A percentile compares a stretch with the other conserved stretches of the same genome.
Evolutionary conservation across 1,284 basidiomycete genomes (phyloP).

Genomic region (Heterobasidion occidentale): DNA sequence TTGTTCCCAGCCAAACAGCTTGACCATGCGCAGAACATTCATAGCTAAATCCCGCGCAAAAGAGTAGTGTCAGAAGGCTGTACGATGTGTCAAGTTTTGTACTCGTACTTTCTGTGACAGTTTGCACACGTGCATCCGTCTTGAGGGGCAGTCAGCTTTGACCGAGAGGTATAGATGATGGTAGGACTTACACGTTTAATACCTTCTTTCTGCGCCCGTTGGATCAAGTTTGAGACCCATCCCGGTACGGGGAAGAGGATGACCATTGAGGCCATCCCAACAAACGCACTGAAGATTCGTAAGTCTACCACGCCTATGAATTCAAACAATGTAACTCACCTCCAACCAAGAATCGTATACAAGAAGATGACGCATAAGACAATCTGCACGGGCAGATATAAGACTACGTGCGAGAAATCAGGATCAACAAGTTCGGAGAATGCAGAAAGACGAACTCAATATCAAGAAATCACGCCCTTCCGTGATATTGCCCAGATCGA

Average conservation of each 20-base stretch:
- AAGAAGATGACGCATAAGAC: conserved; percentile 33
- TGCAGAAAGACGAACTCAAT: conserved; percentile 11
- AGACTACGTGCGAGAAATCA: conserved; percentile 13
- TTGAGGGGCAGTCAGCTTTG: conserved; percentile 10
- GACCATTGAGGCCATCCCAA: conserved; percentile 47
- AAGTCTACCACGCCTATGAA: neutral
- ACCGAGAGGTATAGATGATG: conserved; percentile 14
- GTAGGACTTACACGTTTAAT: conserved; percentile 20
- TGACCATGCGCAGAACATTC: conserved; percentile 44
- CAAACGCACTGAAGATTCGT: conserved; percentile 26
- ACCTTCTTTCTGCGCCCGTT: conserved; percentile 21
- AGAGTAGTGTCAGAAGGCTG: neutral
- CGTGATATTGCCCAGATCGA: conserved; percentile 25
- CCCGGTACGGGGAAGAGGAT: conserved; percentile 44
- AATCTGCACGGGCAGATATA: conserved; percentile 28
- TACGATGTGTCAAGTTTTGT: neutral
- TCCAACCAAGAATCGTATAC: conserved; percentile 41
- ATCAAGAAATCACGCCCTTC: conserved; percentile 26
- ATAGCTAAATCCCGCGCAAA: conserved; percentile 17
- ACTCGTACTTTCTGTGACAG: conserved; percentile 36
- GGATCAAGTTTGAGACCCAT: conserved; percentile 21
- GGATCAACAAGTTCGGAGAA: neutral
- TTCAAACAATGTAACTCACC: conserved; percentile 14
- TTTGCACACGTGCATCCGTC: conserved; percentile 43
- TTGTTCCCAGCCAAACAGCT: conserved; percentile 55